Percentiles rank a stretch among this genome's conserved stretches.
Conservation (phyloP, 2,329 filamentous ascomycete species). For the Aspergillus fructus region DNA sequence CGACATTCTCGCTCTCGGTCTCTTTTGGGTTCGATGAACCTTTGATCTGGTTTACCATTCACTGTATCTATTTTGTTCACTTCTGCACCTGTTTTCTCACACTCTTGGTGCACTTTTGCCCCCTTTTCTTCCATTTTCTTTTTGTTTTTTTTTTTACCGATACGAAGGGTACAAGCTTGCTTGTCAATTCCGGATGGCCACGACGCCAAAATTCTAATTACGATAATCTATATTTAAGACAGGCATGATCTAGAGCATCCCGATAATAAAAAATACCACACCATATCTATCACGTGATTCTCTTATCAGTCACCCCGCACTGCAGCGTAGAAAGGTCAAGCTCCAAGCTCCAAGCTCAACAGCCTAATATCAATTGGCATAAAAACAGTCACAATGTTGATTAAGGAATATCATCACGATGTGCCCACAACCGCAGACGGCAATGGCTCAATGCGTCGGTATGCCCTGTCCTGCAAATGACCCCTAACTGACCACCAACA, state of each 20-base stretch:
- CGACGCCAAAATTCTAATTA: conserved; percentile 1
- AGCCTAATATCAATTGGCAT: not conserved
- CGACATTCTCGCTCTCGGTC: no score
- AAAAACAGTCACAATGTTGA: conserved; percentile 28
- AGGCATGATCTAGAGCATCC: not conserved
- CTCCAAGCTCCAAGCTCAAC: not conserved
- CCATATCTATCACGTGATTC: conserved; percentile 1
- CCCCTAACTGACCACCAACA: conserved; percentile 36
- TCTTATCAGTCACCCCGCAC: conserved; percentile 7
- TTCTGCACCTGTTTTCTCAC: conserved; percentile 6
- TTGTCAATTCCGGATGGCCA: not conserved
- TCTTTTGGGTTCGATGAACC: not conserved
- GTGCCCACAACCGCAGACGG: conserved; percentile 40
- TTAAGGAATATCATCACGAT: conserved; percentile 37
- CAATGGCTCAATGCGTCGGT: conserved; percentile 39
- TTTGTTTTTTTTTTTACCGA: not conserved
- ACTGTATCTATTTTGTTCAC: conserved; percentile 11
- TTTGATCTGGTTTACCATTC: conserved; percentile 4
- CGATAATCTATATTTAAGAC: conserved; percentile 2
- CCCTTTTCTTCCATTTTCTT: not conserved
- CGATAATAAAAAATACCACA: not conserved
- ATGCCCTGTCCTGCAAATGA: not conserved
- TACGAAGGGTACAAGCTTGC: not conserved
- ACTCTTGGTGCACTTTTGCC: not conserved
- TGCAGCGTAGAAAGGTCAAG: not conserved